Percentiles rank a stretch among this genome's conserved stretches.
Evolutionary conservation across 129 eudicot species (phyloP).

Genomic region (Flaveria robusta): DNA sequence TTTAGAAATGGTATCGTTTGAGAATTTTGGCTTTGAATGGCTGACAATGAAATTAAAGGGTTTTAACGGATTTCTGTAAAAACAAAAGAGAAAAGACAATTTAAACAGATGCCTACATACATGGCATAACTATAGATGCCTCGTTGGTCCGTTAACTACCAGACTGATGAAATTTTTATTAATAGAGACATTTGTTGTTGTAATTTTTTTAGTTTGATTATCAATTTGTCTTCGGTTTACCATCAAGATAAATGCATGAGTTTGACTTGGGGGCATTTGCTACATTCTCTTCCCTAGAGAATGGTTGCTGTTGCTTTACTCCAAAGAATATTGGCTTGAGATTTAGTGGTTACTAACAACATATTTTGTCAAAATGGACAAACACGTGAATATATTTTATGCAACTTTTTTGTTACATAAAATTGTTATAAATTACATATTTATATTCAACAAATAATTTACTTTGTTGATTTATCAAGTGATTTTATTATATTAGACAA

Average conservation of each 20-base stretch:
- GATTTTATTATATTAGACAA: background rate
- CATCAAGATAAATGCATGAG: background rate
- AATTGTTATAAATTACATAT: background rate
- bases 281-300: background rate
- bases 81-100: slow-evolving; percentile 1
- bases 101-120: background rate
- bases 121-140: background rate
- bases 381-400: background rate
- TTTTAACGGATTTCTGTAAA: background rate
- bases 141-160: background rate
- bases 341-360: slow-evolving; percentile 29
- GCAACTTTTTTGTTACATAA: background rate
- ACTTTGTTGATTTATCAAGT: background rate
- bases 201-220: background rate
- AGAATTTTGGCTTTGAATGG: background rate
- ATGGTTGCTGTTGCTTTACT: slow-evolving; percentile 37
- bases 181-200: background rate
- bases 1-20: slow-evolving; percentile 15
- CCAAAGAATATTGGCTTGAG: slow-evolving; percentile 25
- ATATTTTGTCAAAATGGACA: slow-evolving; percentile 23
- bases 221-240: background rate
- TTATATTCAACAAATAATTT: background rate
- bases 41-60: background rate
- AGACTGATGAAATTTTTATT: background rate
- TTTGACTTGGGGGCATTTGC: background rate